Conservation (phyloP, 1,139 yeast species). For the Magnusiomyces fungicola region DNA sequence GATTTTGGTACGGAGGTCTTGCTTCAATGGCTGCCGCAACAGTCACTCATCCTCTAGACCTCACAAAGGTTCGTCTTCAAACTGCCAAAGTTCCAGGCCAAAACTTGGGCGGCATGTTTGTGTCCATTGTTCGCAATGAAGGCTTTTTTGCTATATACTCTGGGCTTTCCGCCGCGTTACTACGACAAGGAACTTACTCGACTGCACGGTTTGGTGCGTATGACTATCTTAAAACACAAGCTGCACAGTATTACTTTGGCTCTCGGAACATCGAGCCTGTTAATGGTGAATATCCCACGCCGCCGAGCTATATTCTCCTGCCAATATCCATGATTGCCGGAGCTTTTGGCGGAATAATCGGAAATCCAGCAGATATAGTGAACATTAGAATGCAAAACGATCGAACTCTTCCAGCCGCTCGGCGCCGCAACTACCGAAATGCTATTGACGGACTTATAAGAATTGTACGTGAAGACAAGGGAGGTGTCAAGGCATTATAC, state of each 20-base stretch:
- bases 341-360: slow-evolving; percentile 74
- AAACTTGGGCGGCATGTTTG: slow-evolving; percentile 52
- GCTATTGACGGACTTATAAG: slow-evolving; percentile 69
- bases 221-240: slow-evolving; percentile 57
- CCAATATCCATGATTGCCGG: slow-evolving; percentile 84
- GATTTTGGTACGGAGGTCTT: slow-evolving; percentile 53
- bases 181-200: slow-evolving; percentile 84
- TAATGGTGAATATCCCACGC: slow-evolving; percentile 17
- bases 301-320: slow-evolving; percentile 44
- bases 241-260: slow-evolving; percentile 16
- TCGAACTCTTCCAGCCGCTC: slow-evolving; percentile 53
- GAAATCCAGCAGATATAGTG: slow-evolving; percentile 83
- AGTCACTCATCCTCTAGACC: slow-evolving; percentile 60
- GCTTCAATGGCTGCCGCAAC: slow-evolving; percentile 38
- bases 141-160: slow-evolving; percentile 66
- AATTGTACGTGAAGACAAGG: slow-evolving; percentile 49
- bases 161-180: slow-evolving; percentile 72
- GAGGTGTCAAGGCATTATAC: slow-evolving; percentile 50
- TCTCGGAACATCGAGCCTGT: slow-evolving; percentile 26
- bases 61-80: slow-evolving; percentile 79
- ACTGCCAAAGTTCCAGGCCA: slow-evolving; percentile 55
- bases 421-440: slow-evolving; percentile 68
- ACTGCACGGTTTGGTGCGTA: slow-evolving; percentile 81
- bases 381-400: slow-evolving; percentile 92
- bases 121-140: slow-evolving; percentile 52